Percentiles rank a stretch among this genome's conserved stretches.
phyloP scores from a whole-genome alignment of 805 yeast species.

The Pichia eremophila region DNA sequence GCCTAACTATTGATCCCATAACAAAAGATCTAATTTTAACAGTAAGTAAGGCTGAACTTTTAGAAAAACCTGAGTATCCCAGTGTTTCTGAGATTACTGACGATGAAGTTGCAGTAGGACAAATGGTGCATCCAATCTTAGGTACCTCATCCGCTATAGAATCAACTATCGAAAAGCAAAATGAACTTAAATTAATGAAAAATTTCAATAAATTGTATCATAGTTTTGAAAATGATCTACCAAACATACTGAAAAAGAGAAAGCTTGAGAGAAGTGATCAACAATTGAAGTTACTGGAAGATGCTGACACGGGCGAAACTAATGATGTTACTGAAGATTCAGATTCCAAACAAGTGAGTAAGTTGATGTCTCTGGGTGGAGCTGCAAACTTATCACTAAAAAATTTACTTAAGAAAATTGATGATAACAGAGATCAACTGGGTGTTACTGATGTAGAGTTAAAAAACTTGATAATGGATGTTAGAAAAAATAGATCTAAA shows the following conservation, averaged over 20 bases:
- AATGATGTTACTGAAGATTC: constrained; percentile 9
- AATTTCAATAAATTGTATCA: constrained; percentile 69
- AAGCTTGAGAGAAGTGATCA: constrained; percentile 75
- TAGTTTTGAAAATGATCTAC: constrained; percentile 66
- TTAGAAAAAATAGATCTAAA: constrained; percentile 87
- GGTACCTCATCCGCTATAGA: constrained; percentile 29
- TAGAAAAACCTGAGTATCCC: constrained; percentile 24
- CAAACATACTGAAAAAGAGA: constrained; percentile 64
- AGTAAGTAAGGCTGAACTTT: constrained; percentile 13
- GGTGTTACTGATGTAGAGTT: constrained; percentile 73
- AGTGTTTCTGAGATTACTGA: constrained; percentile 17
- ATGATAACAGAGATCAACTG: constrained; percentile 66
- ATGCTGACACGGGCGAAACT: constrained; percentile 28
- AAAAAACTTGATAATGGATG: constrained; percentile 80
- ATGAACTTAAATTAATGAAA: constrained; percentile 35
- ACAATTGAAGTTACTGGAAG: constrained; percentile 35
- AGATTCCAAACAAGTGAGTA: constrained; percentile 20
- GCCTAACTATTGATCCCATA: background rate
- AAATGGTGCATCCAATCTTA: constrained; percentile 27
- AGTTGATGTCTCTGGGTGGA: constrained; percentile 34
- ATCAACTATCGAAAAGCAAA: constrained; percentile 34
- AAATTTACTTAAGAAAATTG: constrained; percentile 71
- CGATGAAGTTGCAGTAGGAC: constrained; percentile 25
- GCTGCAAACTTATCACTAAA: constrained; percentile 73
- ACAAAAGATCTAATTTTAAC: constrained; percentile 1